Evolutionary conservation across 768 basidiomycete genomes (phyloP).

Genomic region (Lentinula detonsa): DNA sequence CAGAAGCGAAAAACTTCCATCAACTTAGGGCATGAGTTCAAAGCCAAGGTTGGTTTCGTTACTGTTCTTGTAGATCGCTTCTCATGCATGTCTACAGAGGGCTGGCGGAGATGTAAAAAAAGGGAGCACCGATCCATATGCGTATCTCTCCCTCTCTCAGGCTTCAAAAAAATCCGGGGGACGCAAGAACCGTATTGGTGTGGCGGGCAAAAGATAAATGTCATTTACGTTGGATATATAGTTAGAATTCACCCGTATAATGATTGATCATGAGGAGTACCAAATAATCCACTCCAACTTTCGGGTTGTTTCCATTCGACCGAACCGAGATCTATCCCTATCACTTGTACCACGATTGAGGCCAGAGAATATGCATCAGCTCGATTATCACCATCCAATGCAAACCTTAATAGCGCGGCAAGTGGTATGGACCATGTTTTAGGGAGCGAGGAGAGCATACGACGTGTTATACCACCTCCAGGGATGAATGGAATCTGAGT

Average conservation of each 20-base stretch:
- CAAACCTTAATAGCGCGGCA: constrained; percentile 64
- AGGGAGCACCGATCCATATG: constrained; percentile 85
- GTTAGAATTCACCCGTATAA: constrained; percentile 47
- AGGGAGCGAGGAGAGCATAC: constrained; percentile 57
- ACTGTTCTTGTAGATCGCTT: background rate
- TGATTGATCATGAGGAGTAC: constrained; percentile 66
- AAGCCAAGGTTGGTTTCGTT: constrained; percentile 71
- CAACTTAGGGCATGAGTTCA: constrained; percentile 82
- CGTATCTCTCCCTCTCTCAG: constrained; percentile 81
- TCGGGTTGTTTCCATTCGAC: constrained; percentile 55
- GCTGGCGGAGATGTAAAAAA: constrained; percentile 94
- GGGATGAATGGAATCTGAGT: constrained; percentile 64
- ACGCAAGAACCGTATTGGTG: constrained; percentile 41
- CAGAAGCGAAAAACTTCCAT: constrained; percentile 44
- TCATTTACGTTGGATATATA: constrained; percentile 4
- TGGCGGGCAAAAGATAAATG: constrained; percentile 44
- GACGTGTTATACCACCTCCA: constrained; percentile 67
- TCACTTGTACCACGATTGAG: constrained; percentile 39
- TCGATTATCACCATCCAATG: constrained; percentile 78
- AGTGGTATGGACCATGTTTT: constrained; percentile 45
- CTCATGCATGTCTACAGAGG: constrained; percentile 45
- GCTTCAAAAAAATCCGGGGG: constrained; percentile 61
- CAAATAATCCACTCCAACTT: constrained; percentile 71
- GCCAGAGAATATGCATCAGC: constrained; percentile 64
- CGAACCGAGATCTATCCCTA: constrained; percentile 29